phyloP scores from a whole-genome alignment of 2,329 filamentous ascomycete species.

The Nannizzia gypsea region DNA sequence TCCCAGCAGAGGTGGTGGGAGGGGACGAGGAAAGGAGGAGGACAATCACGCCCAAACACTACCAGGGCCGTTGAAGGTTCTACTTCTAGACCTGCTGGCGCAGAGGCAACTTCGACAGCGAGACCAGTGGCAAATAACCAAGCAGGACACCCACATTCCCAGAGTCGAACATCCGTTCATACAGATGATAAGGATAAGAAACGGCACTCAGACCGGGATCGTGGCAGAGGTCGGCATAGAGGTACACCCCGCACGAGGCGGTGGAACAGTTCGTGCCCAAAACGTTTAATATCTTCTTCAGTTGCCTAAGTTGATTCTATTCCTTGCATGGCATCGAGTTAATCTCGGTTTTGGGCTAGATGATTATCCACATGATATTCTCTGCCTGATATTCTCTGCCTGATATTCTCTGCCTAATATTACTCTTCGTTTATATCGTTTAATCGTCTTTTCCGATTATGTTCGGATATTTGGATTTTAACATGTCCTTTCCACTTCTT shows the following conservation, averaged over 20 bases:
- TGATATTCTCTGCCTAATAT: too few relatives aligned
- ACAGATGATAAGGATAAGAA: not conserved
- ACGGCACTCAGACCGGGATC: not conserved
- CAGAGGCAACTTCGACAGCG: not conserved
- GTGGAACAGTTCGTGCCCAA: not conserved
- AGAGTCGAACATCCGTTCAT: not conserved
- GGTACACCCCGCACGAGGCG: not conserved
- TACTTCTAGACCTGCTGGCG: not conserved
- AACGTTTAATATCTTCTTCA: not conserved
- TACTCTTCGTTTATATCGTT: too few relatives aligned
- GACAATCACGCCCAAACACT: not conserved
- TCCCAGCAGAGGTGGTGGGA: constrained; percentile 8
- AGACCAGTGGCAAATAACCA: not conserved
- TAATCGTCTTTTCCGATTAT: too few relatives aligned
- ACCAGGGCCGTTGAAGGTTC: not conserved
- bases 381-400: not conserved
- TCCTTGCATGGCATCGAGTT: not conserved
- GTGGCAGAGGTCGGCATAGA: not conserved
- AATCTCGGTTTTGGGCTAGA: not conserved
- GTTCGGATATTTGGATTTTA: too few relatives aligned
- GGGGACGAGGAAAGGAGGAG: constrained; percentile 8
- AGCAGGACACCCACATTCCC: not conserved
- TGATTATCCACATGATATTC: not conserved
- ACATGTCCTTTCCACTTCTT: too few relatives aligned
- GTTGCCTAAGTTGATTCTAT: not conserved